Conservation (phyloP, 768 basidiomycete genomes). For the Crucibulum laeve region DNA sequence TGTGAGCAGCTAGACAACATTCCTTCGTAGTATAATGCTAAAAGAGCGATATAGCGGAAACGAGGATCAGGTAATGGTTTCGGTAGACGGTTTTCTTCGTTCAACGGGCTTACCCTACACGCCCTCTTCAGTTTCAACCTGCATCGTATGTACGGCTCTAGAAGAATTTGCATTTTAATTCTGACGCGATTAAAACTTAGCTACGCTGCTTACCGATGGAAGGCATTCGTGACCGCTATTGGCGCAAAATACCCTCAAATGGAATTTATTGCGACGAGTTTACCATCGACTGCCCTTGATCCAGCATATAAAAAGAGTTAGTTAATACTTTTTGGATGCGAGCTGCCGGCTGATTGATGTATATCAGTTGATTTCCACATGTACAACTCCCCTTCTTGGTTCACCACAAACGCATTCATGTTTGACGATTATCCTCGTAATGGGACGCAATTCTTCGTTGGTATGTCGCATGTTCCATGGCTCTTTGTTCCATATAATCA, state of each 20-base stretch:
- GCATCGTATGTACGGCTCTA: constrained; percentile 18
- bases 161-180: not conserved
- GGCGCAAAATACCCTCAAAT: constrained; percentile 18
- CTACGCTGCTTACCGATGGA: constrained; percentile 32
- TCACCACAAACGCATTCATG: constrained; percentile 42
- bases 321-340: not conserved
- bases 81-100: not conserved
- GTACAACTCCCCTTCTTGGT: constrained; percentile 45
- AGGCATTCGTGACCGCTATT: constrained; percentile 14
- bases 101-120: not conserved
- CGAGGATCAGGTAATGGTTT: constrained; percentile 26
- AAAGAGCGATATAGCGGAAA: constrained; percentile 19
- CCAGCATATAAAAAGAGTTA: constrained; percentile 37
- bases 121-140: constrained; percentile 18
- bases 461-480: constrained; percentile 10
- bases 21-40: not conserved
- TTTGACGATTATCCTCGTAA: constrained; percentile 51
- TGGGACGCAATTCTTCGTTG: constrained; percentile 50
- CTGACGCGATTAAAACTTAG: constrained; percentile 21
- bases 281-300: constrained; percentile 33
- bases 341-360: not conserved
- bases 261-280: constrained; percentile 47
- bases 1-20: constrained; percentile 29
- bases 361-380: constrained; percentile 48
- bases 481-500: too few relatives aligned